phyloP scores from a whole-genome alignment of 2,329 filamentous ascomycete genomes.

The Zymoseptoria brevis region DNA sequence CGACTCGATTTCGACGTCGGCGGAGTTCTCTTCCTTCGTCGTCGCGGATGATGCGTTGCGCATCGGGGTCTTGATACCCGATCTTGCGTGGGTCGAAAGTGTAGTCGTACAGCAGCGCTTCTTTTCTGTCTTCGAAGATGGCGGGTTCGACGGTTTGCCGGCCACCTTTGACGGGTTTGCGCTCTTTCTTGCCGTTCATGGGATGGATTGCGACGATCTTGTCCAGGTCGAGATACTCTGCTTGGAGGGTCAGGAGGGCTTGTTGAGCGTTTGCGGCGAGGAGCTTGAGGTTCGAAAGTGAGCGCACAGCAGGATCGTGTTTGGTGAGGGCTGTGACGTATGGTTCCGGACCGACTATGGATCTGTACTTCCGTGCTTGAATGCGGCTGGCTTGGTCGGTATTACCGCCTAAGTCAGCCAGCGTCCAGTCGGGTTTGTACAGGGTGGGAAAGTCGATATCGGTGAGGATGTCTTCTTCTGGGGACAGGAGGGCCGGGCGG shows the following conservation, averaged over 20 bases:
- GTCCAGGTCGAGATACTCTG: conserved; percentile 52
- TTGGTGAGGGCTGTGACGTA: conserved; percentile 39
- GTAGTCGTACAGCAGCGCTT: conserved; percentile 54
- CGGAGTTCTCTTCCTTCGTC: conserved; percentile 41
- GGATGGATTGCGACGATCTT: conserved; percentile 39
- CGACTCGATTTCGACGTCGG: conserved; percentile 33
- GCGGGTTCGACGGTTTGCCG: conserved; percentile 38
- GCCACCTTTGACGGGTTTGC: conserved; percentile 44
- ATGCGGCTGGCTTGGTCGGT: conserved; percentile 34
- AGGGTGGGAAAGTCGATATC: conserved; percentile 25
- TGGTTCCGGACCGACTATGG: conserved; percentile 36
- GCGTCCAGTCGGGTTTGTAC: conserved; percentile 19
- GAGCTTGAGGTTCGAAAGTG: conserved; percentile 46
- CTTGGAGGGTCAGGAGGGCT: conserved; percentile 49
- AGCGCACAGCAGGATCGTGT: conserved; percentile 34
- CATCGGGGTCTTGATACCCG: conserved; percentile 50
- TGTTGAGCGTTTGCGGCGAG: conserved; percentile 48
- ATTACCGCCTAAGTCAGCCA: conserved; percentile 16
- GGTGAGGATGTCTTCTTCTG: conserved; percentile 27
- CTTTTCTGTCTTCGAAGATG: conserved; percentile 53
- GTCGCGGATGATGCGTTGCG: conserved; percentile 42
- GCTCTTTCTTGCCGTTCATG: conserved; percentile 42
- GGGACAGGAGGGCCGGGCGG: conserved; percentile 23
- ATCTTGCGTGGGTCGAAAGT: conserved; percentile 46
- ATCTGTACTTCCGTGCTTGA: conserved; percentile 32